Conservation (phyloP, 1,139 yeast genomes). For the Scheffersomyces parashehatae region DNA sequence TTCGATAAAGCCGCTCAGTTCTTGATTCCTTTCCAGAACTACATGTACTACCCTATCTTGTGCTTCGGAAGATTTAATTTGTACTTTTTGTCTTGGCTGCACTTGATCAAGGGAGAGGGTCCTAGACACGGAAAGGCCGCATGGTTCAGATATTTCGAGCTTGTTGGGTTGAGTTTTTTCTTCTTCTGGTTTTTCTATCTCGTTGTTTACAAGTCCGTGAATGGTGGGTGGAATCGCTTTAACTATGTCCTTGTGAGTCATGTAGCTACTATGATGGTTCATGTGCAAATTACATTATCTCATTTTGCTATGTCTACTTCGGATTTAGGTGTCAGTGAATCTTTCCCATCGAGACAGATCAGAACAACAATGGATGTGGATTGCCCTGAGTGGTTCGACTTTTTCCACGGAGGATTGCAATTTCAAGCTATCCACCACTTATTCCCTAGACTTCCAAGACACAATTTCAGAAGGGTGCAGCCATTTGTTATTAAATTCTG, state of each 20-base stretch:
- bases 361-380: constrained; percentile 95
- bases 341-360: constrained; percentile 79
- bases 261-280: constrained; percentile 82
- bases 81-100: constrained; percentile 79
- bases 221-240: constrained; percentile 52
- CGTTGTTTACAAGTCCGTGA: constrained; percentile 52
- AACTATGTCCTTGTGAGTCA: constrained; percentile 72
- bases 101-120: constrained; percentile 65
- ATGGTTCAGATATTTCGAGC: constrained; percentile 79
- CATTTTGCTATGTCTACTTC: constrained; percentile 95
- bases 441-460: constrained; percentile 88
- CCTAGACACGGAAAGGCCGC: constrained; percentile 83
- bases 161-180: constrained; percentile 66
- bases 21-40: constrained; percentile 65
- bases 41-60: constrained; percentile 74
- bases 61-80: constrained; percentile 85
- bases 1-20: constrained; percentile 66
- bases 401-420: constrained; percentile 88
- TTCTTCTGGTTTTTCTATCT: constrained; percentile 79
- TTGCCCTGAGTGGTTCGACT: constrained; percentile 91
- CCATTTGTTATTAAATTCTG: constrained; percentile 73
- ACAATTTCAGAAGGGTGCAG: constrained; percentile 76
- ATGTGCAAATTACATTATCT: constrained; percentile 85
- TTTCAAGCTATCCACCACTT: constrained; percentile 90
- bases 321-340: constrained; percentile 77